Conservation (phyloP, 2,329 filamentous ascomycete genomes). For the Alternaria conjuncta region DNA sequence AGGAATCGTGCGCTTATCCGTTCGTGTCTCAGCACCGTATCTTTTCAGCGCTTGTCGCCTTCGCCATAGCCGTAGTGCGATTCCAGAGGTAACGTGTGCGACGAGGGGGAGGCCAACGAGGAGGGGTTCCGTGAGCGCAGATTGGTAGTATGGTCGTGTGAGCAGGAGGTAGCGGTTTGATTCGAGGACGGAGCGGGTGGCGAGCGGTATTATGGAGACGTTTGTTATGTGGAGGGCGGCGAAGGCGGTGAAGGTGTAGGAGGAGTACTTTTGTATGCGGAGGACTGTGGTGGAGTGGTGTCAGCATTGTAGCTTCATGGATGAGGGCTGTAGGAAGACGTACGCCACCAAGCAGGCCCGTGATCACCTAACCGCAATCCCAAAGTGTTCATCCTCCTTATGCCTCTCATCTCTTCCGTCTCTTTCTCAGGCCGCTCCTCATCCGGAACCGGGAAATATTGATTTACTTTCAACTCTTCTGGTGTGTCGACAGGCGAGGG, state of each 20-base stretch:
- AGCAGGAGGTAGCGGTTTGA: constrained; percentile 89
- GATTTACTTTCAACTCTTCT: constrained; percentile 57
- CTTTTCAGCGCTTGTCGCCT: constrained; percentile 72
- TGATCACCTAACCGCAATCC: constrained; percentile 68
- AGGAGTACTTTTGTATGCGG: constrained; percentile 85
- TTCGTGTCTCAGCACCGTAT: constrained; percentile 73
- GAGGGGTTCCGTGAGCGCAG: constrained; percentile 74
- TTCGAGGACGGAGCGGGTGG: constrained; percentile 61
- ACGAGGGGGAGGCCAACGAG: constrained; percentile 77
- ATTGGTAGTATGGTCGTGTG: constrained; percentile 91
- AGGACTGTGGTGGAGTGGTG: constrained; percentile 61
- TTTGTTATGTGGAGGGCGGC: constrained; percentile 53
- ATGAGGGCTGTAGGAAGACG: constrained; percentile 32
- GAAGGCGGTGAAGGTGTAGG: constrained; percentile 64
- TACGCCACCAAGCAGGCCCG: constrained; percentile 78
- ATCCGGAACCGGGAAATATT: constrained; percentile 53
- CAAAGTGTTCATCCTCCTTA: constrained; percentile 41
- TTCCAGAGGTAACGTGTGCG: constrained; percentile 77
- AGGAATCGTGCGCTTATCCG: constrained; percentile 56
- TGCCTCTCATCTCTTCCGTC: constrained; percentile 13
- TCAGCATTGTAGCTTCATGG: background rate
- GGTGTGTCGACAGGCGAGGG: constrained; percentile 75
- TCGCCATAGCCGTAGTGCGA: constrained; percentile 77
- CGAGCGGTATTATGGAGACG: constrained; percentile 53
- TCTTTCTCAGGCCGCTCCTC: constrained; percentile 13